These are phyloP conservation scores for Fagus crenata DNA, from an alignment of 306 rosid species.

Conservation along the genomic window DNA sequence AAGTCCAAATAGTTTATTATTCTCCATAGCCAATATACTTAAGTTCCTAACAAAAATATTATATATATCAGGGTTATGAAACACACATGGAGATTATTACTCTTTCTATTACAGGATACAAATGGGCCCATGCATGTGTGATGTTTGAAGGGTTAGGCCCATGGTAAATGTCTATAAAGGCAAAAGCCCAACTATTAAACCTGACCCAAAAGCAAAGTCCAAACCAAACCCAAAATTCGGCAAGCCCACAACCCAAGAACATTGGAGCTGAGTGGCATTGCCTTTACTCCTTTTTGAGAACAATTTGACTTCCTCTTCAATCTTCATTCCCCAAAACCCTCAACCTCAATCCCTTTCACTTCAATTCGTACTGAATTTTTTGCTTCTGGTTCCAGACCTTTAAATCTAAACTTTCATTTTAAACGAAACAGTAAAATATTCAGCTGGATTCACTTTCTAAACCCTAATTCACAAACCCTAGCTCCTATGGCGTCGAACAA, in stretches of 20 bases:
- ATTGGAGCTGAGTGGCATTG: too few species aligned
- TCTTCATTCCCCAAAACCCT: background rate
- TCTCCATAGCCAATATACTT: too few species aligned
- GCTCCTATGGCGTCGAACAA: slow-evolving; percentile 68
- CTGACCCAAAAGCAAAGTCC: background rate
- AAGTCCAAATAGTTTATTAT: too few species aligned
- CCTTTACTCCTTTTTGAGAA: too few species aligned
- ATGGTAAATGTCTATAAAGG: background rate
- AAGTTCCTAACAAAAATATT: too few species aligned
- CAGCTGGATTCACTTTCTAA: background rate
- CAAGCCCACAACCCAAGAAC: background rate
- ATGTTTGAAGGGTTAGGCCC: background rate
- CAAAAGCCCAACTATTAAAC: background rate
- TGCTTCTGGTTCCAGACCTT: background rate
- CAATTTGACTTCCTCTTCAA: background rate
- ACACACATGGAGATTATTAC: too few species aligned
- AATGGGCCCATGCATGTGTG: too few species aligned
- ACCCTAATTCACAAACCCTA: slow-evolving; percentile 30
- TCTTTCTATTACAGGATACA: too few species aligned
- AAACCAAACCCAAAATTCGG: background rate
- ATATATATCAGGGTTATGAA: too few species aligned
- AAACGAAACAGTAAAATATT: background rate
- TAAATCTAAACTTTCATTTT: background rate
- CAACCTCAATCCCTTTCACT: background rate
- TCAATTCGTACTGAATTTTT: background rate